Evolutionary conservation across 352 stramenopile genomes (phyloP).

Genomic region (Pythium rishiriense): DNA sequence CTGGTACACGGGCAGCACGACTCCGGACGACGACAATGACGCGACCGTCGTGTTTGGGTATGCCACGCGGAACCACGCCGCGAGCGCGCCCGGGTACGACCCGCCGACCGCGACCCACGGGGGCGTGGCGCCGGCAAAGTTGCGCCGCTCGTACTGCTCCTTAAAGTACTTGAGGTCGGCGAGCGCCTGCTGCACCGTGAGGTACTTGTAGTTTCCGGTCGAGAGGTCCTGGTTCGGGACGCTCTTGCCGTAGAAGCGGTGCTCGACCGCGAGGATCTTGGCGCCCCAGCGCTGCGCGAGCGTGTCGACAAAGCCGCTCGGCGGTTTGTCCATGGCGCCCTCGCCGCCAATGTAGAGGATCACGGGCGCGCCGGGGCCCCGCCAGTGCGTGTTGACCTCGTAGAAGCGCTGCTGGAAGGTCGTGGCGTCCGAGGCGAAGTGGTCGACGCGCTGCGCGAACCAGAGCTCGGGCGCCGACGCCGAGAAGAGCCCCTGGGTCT

Average conservation of each 20-base stretch:
- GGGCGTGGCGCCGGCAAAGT: constrained; percentile 31
- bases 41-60: constrained; percentile 81
- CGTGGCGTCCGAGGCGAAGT: constrained; percentile 37
- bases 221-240: constrained; percentile 76
- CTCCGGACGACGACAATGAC: constrained; percentile 70
- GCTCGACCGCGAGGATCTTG: constrained; percentile 85
- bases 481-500: constrained; percentile 49
- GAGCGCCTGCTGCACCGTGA: constrained; percentile 86
- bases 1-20: constrained; percentile 78
- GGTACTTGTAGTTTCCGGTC: constrained; percentile 67
- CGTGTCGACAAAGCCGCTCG: constrained; percentile 65
- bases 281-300: constrained; percentile 75
- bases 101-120: constrained; percentile 81
- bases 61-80: constrained; percentile 78
- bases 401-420: constrained; percentile 83
- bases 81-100: constrained; percentile 81
- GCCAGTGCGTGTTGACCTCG: constrained; percentile 66
- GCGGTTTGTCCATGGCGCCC: constrained; percentile 57
- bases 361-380: constrained; percentile 49
- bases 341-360: constrained; percentile 89
- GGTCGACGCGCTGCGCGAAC: constrained; percentile 73
- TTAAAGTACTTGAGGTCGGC: constrained; percentile 86
- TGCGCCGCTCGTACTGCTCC: constrained; percentile 57
- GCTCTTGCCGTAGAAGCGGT: constrained; percentile 88
- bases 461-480: constrained; percentile 44